Percentiles rank a stretch among this genome's conserved stretches.
Conservation (phyloP, 2,329 filamentous ascomycete species). For the Ceratocystis colombiana region DNA sequence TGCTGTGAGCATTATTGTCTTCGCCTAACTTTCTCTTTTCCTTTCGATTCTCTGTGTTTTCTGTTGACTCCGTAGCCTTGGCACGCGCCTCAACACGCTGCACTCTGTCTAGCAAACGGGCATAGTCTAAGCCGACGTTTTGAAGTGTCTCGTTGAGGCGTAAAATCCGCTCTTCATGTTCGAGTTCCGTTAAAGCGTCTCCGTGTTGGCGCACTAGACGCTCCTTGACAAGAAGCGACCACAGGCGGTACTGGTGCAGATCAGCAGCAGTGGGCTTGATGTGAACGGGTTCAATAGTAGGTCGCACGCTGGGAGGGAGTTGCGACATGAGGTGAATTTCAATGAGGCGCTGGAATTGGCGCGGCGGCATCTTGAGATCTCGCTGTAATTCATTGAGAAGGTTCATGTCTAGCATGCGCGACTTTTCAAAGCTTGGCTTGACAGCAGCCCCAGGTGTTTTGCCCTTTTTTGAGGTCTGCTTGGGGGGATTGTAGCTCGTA, state of each 20-base stretch:
- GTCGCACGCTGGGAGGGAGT: slow-evolving; percentile 47
- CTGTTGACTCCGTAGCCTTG: not conserved
- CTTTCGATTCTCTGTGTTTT: not conserved
- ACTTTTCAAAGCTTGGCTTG: slow-evolving; percentile 23
- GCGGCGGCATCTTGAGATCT: slow-evolving; percentile 58
- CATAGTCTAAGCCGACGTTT: slow-evolving; percentile 62
- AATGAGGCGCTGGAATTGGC: slow-evolving; percentile 65
- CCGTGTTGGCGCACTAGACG: slow-evolving; percentile 66
- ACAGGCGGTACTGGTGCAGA: slow-evolving; percentile 52
- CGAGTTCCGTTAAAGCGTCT: slow-evolving; percentile 59
- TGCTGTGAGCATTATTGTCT: too few species aligned
- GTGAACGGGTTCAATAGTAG: slow-evolving; percentile 36
- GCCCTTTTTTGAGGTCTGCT: slow-evolving; percentile 33
- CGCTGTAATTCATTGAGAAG: slow-evolving; percentile 48
- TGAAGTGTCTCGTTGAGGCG: slow-evolving; percentile 61
- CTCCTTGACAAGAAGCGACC: slow-evolving; percentile 66
- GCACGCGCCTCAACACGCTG: slow-evolving; percentile 32
- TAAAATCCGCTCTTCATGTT: slow-evolving; percentile 55
- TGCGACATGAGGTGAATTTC: slow-evolving; percentile 64
- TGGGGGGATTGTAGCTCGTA: slow-evolving; percentile 40
- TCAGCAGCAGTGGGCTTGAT: slow-evolving; percentile 34
- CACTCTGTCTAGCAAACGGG: slow-evolving; percentile 46
- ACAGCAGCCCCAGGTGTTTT: not conserved
- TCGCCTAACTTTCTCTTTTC: slow-evolving; percentile 15
- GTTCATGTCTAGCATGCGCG: slow-evolving; percentile 35